Evolutionary conservation across 1,139 yeast genomes (phyloP).

Genomic region (Taphrina populina): DNA sequence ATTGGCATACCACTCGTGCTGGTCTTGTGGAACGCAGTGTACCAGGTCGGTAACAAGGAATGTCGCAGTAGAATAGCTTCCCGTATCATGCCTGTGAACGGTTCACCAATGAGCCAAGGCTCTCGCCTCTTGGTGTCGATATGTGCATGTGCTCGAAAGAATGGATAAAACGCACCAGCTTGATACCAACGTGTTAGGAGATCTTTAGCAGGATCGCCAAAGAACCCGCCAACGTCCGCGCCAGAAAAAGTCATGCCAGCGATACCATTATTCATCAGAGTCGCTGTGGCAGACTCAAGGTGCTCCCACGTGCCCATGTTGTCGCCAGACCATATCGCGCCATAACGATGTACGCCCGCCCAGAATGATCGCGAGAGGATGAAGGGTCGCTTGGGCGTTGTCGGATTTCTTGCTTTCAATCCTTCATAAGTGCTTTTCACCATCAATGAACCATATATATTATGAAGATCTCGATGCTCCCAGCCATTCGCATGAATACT

Average conservation of each 20-base stretch:
- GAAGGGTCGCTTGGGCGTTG: slow-evolving; percentile 69
- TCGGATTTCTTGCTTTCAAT: slow-evolving; percentile 53
- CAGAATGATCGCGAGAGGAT: slow-evolving; percentile 82
- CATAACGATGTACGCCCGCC: slow-evolving; percentile 86
- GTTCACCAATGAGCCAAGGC: slow-evolving; percentile 83
- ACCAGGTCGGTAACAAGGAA: slow-evolving; percentile 69
- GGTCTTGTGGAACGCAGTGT: slow-evolving; percentile 74
- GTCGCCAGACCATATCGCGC: slow-evolving; percentile 98
- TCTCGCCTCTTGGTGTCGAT: slow-evolving; percentile 89
- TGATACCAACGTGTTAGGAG: slow-evolving; percentile 91
- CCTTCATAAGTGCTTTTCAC: slow-evolving; percentile 79
- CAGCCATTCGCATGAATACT: slow-evolving; percentile 70
- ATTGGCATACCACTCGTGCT: slow-evolving; percentile 66
- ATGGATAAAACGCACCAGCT: slow-evolving; percentile 92
- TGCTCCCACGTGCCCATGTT: slow-evolving; percentile 92
- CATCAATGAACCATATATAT: slow-evolving; percentile 72
- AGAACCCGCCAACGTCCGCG: slow-evolving; percentile 96
- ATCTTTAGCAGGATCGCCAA: slow-evolving; percentile 82
- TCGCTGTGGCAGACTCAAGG: slow-evolving; percentile 74
- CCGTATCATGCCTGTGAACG: slow-evolving; percentile 64
- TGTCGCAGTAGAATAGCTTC: slow-evolving; percentile 74
- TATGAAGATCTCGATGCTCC: slow-evolving; percentile 92
- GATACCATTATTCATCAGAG: slow-evolving; percentile 76
- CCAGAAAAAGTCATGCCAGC: slow-evolving; percentile 93
- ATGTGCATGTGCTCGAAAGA: slow-evolving; percentile 95